These are phyloP conservation scores for Cryomyces minteri DNA, from an alignment of 495 filamentous ascomycete genomes.

Conservation along the genomic window DNA sequence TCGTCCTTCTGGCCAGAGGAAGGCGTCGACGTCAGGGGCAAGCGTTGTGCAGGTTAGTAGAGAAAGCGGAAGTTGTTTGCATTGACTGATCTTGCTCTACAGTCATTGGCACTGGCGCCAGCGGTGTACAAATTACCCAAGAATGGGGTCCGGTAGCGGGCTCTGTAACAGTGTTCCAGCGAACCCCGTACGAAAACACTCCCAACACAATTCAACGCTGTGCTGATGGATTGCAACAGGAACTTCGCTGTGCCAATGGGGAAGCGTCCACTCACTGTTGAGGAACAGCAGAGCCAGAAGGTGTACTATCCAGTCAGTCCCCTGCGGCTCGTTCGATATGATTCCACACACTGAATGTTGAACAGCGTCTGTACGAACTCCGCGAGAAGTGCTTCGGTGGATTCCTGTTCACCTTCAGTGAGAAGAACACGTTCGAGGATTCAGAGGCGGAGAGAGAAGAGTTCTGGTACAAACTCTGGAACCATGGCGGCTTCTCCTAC, in stretches of 20 bases:
- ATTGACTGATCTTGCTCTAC: no score
- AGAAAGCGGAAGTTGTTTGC: no score
- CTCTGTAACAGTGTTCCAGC: conserved; percentile 29
- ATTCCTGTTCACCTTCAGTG: conserved; percentile 23
- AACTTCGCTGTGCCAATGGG: conserved; percentile 16
- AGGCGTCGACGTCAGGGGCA: conserved; percentile 26
- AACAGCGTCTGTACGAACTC: conserved; percentile 2
- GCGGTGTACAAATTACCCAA: conserved; percentile 38
- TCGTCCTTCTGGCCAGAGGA: conserved; percentile 40
- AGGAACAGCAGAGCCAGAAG: conserved; percentile 8
- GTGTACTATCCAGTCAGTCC: conserved; percentile 2
- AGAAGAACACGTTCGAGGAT: conserved; percentile 27
- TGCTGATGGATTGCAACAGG: neutral
- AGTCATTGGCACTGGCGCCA: conserved; percentile 38
- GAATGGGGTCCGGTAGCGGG: conserved; percentile 20
- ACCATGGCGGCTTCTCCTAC: conserved; percentile 29
- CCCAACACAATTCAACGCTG: neutral
- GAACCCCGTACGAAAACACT: conserved; percentile 21
- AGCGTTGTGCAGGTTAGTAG: conserved; percentile 20
- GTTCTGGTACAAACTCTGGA: conserved; percentile 29
- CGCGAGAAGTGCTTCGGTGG: conserved; percentile 23
- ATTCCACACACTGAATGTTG: neutral
- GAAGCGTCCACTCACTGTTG: conserved; percentile 4
- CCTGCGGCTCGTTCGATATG: neutral
- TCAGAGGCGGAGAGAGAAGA: conserved; percentile 25